These are phyloP conservation scores for Chlorokybus atmophyticus DNA, from an alignment of 139 green algal species.

Conservation along the genomic window DNA sequence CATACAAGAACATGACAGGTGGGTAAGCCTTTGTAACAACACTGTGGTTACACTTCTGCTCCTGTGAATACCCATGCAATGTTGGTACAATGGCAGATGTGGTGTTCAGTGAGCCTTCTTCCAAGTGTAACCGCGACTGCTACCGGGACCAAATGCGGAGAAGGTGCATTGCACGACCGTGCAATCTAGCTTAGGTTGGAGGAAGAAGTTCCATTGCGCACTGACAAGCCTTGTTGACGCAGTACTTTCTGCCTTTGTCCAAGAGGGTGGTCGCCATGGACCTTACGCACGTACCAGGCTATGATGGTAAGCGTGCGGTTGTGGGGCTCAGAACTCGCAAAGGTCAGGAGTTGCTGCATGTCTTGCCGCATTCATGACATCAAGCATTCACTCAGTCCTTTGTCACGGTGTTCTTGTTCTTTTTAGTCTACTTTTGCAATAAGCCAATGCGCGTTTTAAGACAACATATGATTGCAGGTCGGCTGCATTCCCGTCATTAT, in stretches of 20 bases:
- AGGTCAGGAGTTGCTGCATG: no score
- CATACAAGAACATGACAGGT: constrained; percentile 7
- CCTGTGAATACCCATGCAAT: not conserved
- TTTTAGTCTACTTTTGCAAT: constrained; percentile 9
- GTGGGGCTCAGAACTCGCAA: no score
- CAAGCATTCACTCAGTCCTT: no score
- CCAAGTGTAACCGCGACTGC: constrained; percentile 15
- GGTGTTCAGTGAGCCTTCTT: constrained; percentile 12
- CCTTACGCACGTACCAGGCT: constrained; percentile 18
- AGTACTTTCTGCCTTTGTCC: constrained; percentile 27
- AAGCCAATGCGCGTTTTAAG: no score
- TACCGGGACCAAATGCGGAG: constrained; percentile 5
- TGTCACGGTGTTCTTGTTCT: no score
- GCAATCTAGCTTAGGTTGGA: no score
- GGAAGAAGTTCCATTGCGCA: not conserved
- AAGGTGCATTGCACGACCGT: no score
- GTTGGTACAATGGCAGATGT: constrained; percentile 15
- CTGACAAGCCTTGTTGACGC: not conserved
- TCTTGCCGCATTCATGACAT: no score
- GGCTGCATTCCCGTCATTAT: constrained; percentile 31
- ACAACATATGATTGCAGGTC: not conserved
- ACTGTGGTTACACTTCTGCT: no score
- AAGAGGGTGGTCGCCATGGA: constrained; percentile 26
- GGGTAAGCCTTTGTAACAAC: no score
- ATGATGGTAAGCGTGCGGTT: constrained; percentile 30